phyloP scores from a whole-genome alignment of 139 green algal genomes.

The Chlamydomonas applanata region DNA sequence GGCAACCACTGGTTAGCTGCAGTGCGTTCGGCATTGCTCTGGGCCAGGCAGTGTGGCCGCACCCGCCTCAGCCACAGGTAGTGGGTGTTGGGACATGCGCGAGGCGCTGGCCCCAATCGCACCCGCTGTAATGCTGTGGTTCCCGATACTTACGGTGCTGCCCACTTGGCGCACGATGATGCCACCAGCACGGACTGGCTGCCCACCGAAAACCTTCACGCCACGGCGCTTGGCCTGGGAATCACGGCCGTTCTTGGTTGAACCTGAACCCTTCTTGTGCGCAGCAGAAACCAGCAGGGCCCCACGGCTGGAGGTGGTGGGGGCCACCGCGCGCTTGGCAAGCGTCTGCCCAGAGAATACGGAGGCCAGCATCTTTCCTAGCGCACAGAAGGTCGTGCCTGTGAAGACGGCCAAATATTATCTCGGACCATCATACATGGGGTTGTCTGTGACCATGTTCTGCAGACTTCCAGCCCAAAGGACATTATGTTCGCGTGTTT shows the following conservation, averaged over 20 bases:
- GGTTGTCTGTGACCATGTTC: too few species aligned
- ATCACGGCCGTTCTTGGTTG: slow-evolving; percentile 97
- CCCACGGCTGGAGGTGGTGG: slow-evolving; percentile 18
- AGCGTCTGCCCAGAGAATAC: slow-evolving; percentile 15
- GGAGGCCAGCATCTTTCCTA: slow-evolving; percentile 19
- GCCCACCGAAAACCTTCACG: slow-evolving; percentile 95
- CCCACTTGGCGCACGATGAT: slow-evolving; percentile 96
- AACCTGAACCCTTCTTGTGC: slow-evolving; percentile 78
- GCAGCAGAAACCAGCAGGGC: slow-evolving; percentile 45
- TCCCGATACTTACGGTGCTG: slow-evolving; percentile 65
- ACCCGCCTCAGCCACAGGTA: too few species aligned
- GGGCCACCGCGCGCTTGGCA: slow-evolving; percentile 8
- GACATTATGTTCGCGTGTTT: too few species aligned
- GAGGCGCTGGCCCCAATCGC: background rate
- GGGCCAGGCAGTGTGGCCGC: too few species aligned
- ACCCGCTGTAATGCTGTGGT: background rate
- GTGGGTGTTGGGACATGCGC: background rate
- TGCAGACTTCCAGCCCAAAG: too few species aligned
- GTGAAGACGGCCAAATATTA: too few species aligned
- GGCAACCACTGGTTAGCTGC: too few species aligned
- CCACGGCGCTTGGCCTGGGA: slow-evolving; percentile 86
- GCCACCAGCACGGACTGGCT: slow-evolving; percentile 87
- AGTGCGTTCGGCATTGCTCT: too few species aligned
- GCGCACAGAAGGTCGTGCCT: too few species aligned
- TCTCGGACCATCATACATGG: too few species aligned